phyloP scores from a whole-genome alignment of 306 rosid species.

The cucumber (Cucumis sativus) region DNA sequence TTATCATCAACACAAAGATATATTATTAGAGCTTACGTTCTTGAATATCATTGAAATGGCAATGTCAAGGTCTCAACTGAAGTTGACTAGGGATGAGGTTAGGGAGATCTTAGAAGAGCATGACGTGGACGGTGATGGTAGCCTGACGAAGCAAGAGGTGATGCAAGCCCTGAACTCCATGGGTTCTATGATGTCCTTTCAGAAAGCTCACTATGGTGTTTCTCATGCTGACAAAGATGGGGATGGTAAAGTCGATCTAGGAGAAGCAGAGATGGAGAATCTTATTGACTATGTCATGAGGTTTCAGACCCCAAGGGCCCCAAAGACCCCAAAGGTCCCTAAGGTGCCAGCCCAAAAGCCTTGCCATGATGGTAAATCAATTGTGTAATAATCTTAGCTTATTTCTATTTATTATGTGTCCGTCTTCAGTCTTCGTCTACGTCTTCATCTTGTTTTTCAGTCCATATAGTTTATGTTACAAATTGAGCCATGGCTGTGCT shows the following conservation, averaged over 20 bases:
- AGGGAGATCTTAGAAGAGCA: not conserved
- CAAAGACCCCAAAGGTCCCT: too few species aligned
- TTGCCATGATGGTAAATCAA: not conserved
- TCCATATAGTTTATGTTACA: too few species aligned
- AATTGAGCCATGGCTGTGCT: too few species aligned
- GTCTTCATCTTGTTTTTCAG: too few species aligned
- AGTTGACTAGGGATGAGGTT: too few species aligned
- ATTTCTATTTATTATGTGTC: too few species aligned
- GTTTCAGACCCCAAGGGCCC: not conserved
- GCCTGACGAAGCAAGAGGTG: not conserved
- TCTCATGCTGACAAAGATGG: not conserved
- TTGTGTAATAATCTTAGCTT: not conserved
- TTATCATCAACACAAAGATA: too few species aligned
- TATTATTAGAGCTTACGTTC: too few species aligned
- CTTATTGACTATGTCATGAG: constrained; percentile 1
- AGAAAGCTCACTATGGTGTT: not conserved
- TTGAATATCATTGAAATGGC: too few species aligned
- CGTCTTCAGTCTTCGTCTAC: too few species aligned
- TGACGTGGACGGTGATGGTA: not conserved
- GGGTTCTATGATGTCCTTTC: not conserved
- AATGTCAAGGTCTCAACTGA: too few species aligned
- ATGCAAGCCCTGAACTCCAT: not conserved
- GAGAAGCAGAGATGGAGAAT: not conserved
- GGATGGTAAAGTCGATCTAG: not conserved
- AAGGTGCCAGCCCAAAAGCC: not conserved